Evolutionary conservation across 306 rosid genomes (phyloP).

Genomic region (Gleditsia sinensis): DNA sequence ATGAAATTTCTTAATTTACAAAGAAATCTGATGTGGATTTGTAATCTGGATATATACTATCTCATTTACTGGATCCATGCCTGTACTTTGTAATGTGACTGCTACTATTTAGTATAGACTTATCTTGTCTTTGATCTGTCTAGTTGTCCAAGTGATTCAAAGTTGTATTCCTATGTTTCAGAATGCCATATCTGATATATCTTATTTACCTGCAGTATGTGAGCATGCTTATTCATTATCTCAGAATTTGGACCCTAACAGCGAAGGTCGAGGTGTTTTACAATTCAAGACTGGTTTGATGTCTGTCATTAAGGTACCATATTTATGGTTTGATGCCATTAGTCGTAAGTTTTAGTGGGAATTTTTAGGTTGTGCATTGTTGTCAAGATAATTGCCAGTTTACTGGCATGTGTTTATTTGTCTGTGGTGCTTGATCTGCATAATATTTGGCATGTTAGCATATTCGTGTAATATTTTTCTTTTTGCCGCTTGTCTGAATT

Average conservation of each 20-base stretch:
- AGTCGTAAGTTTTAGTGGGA: slow-evolving; percentile 1
- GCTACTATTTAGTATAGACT: neutral
- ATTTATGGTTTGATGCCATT: neutral
- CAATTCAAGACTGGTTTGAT: slow-evolving; percentile 96
- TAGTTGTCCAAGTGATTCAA: neutral
- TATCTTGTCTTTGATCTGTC: neutral
- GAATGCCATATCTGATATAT: neutral
- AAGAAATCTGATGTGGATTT: neutral
- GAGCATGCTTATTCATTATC: slow-evolving; percentile 95
- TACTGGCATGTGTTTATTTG: slow-evolving; percentile 15
- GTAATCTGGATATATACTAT: neutral
- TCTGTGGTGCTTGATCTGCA: slow-evolving; percentile 5
- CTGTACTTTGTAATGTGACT: neutral
- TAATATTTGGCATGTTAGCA: slow-evolving; percentile 4
- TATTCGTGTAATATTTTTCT: neutral
- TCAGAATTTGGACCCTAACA: slow-evolving; percentile 88
- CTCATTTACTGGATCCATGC: neutral
- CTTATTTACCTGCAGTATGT: slow-evolving; percentile 66
- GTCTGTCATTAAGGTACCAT: slow-evolving; percentile 91
- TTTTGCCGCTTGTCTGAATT: neutral
- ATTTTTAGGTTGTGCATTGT: slow-evolving; percentile 10
- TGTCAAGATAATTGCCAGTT: neutral
- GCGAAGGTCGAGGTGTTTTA: slow-evolving; percentile 97
- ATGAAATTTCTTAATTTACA: neutral
- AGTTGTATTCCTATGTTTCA: neutral